Conservation (phyloP, 208 protist species). For the Leishmania martiniquensis region DNA sequence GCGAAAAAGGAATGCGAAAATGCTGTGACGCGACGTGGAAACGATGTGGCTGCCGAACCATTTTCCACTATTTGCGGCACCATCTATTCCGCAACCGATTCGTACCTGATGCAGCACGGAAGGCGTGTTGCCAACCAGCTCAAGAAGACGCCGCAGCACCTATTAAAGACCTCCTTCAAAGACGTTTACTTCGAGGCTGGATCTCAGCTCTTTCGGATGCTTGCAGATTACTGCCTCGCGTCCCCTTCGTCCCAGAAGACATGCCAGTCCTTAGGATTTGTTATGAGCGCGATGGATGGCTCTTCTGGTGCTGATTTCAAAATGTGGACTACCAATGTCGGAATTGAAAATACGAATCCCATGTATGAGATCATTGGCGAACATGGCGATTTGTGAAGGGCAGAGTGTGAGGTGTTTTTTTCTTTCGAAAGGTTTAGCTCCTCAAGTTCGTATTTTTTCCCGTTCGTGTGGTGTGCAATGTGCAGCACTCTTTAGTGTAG, state of each 20-base stretch:
- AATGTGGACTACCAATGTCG: slow-evolving; percentile 86
- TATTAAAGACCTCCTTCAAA: slow-evolving; percentile 88
- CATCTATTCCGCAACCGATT: slow-evolving; percentile 58
- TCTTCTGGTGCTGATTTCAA: slow-evolving; percentile 52
- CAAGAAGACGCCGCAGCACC: slow-evolving; percentile 65
- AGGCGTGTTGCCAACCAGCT: slow-evolving; percentile 70
- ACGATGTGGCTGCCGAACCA: slow-evolving; percentile 42
- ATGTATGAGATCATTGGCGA: slow-evolving; percentile 88
- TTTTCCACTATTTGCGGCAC: slow-evolving; percentile 59
- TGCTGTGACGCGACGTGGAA: slow-evolving; percentile 41
- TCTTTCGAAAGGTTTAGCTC: background rate
- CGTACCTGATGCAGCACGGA: slow-evolving; percentile 85
- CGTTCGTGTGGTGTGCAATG: background rate
- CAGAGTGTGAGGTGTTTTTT: background rate
- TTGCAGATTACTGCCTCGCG: slow-evolving; percentile 70
- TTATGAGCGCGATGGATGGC: slow-evolving; percentile 52
- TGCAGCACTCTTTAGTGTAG: slow-evolving; percentile 1
- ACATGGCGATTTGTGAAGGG: slow-evolving; percentile 61
- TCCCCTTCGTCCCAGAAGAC: slow-evolving; percentile 51
- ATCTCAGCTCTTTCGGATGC: slow-evolving; percentile 44
- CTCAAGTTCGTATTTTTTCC: background rate
- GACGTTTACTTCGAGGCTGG: slow-evolving; percentile 86
- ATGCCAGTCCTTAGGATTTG: slow-evolving; percentile 54
- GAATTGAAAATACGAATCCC: slow-evolving; percentile 93
- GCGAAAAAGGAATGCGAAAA: slow-evolving; percentile 56